Evolutionary conservation across 2,329 filamentous ascomycete genomes (phyloP), one percentile per base, ranked within the genome.

Genomic region (Microascus cirrosus): DNA sequence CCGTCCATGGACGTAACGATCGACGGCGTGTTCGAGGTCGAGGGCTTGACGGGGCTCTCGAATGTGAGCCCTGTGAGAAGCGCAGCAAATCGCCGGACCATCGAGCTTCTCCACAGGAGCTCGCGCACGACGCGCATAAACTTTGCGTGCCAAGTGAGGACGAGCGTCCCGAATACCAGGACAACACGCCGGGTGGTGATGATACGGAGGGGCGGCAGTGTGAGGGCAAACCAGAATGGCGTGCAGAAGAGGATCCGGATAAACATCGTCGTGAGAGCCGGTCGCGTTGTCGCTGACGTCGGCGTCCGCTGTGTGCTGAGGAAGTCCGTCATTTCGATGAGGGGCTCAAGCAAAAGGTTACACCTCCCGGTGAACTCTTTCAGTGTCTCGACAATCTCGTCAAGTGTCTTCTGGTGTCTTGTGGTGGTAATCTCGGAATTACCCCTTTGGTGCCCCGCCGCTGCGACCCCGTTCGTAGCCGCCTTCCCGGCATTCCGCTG

Each of bases 321-420:
- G 67, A 96, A 96, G 69, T 97, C 92, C 6, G 92, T 96, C 69
- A 97, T 78, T 62, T 89, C 85, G 52, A 96, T 77, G 58, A 97
- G 80, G 2, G 94, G 94, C 65, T 96, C 92, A 56, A 97, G 79
- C 20, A 99, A 76, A 56, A 96, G 87, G 70, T 96, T 96, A 72
- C 94, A 96, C 54, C 94, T 82, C 5, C 87, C 88, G 0, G 93
- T 97, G 64, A 99, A 90, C 63, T 91, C 85, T 69, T 91, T 90
- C 52, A 99, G 74, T 0, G 90, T 95, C 65, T 97, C 92, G 59
- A 99, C 89, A 60, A 99, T 99, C 73, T 99, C 94, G 69, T 99
- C 94, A 56, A 99, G 73, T 55, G 91, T 96, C 76, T 96, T 96
- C 66, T 96, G 90, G 65, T 94, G 89, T 60, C 87, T 85, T 50